phyloP scores from a whole-genome alignment of 352 stramenopile genomes.

The Albugo candida region DNA sequence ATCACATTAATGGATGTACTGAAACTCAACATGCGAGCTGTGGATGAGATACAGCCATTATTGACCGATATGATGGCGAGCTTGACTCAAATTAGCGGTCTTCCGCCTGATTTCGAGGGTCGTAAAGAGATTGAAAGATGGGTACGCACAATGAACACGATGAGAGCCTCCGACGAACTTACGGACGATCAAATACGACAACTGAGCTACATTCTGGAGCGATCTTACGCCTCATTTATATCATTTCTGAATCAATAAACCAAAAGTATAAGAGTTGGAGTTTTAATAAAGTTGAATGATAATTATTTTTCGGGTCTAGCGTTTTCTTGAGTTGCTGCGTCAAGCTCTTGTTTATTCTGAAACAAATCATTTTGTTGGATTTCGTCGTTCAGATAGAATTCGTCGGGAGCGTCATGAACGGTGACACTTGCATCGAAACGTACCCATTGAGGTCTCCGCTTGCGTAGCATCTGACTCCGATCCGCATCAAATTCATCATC shows the following conservation, averaged over 20 bases:
- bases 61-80: conserved; percentile 92
- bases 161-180: conserved; percentile 92
- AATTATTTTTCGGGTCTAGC: too few relatives aligned
- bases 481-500: too few relatives aligned
- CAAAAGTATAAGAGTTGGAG: not conserved
- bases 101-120: conserved; percentile 86
- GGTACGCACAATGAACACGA: conserved; percentile 89
- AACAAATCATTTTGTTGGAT: too few relatives aligned
- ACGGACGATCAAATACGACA: conserved; percentile 90
- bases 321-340: too few relatives aligned
- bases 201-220: conserved; percentile 91
- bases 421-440: too few relatives aligned
- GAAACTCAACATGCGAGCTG: conserved; percentile 92
- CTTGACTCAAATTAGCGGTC: conserved; percentile 85
- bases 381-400: too few relatives aligned
- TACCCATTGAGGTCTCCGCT: too few relatives aligned
- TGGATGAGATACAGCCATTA: conserved; percentile 95
- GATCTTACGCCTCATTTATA: conserved; percentile 90
- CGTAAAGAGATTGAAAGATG: conserved; percentile 88
- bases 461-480: too few relatives aligned
- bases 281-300: too few relatives aligned
- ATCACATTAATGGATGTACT: conserved; percentile 98
- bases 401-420: too few relatives aligned
- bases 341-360: too few relatives aligned
- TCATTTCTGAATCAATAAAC: conserved; percentile 69